Base-by-base conservation (phyloP, 108 stramenopile genomes). In the Cyclotella choctawhatcheeana region DNA sequence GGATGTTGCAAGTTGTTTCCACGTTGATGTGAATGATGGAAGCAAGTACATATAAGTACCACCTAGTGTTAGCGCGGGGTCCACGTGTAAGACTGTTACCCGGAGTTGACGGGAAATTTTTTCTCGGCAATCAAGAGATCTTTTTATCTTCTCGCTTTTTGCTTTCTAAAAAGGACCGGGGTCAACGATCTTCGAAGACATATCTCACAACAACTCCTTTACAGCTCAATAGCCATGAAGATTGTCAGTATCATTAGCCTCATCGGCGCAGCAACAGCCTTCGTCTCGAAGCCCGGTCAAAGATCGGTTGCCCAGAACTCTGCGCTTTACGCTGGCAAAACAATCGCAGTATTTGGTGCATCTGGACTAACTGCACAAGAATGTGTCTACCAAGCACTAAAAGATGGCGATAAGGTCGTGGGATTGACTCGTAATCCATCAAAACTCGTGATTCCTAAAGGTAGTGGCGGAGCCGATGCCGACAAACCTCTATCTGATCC, bases 331-430 rank as follows among this genome's bases (percentile, higher is more conserved):
- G 58, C 58, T 44, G 8, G 16, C 47, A 73, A 73, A 40, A 95
- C 88, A 26, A 90, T 96, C 69, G 95, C 95, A 33, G 89, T 96
- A 43, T 88, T 96, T 74, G 95, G 95, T 43, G 95, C 93, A 14
- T 96, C 95, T 20, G 95, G 95, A 35, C 81, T 94, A 45, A 96
- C 95, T 18, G 87, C 90, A 13, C 56, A 78, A 13, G 95, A 96
- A 76, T 91, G 91, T 64, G 83, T 94, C 53, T 96, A 87, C 74
- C 95, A 94, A 67, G 93, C 93, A n/a, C 71, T 96, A 7, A 72
- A 87, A 54, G 82, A 94, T 47, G 95, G 95, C 25, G 88, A 96
- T 66, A 84, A 82, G 22, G 92, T 96, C 20, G 80, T 96, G 29
- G 95, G 95, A 50, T 72, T 96, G 50, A 94, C 95, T 10, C 71